Conservation (phyloP, 352 stramenopile genomes). For the Phytophthora rubi region DNA sequence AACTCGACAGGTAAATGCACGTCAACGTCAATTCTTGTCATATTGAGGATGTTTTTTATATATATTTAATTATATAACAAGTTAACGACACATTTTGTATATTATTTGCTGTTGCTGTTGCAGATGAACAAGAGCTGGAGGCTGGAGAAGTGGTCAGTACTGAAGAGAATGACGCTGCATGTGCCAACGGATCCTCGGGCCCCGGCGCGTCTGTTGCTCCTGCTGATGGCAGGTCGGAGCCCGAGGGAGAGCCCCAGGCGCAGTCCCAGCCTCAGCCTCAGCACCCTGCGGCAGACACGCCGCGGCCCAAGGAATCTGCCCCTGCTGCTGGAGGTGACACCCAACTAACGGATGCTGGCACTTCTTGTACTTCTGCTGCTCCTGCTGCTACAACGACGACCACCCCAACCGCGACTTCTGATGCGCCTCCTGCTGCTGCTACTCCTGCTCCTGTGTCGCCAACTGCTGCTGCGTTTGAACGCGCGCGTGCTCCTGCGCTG, state of each 20-base stretch:
- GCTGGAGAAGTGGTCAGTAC: slow-evolving; percentile 69
- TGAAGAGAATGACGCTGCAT: slow-evolving; percentile 37
- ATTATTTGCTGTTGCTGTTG: slow-evolving; percentile 3
- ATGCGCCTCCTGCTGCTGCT: slow-evolving; percentile 4
- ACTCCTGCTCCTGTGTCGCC: slow-evolving; percentile 22
- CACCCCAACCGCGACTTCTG: slow-evolving; percentile 1
- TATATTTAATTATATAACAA: neutral
- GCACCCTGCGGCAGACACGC: slow-evolving; percentile 22
- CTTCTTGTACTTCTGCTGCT: slow-evolving; percentile 36
- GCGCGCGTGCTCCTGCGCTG: slow-evolving; percentile 28
- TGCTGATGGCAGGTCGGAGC: slow-evolving; percentile 29
- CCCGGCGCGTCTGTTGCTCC: slow-evolving; percentile 28
- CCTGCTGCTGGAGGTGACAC: slow-evolving; percentile 30
- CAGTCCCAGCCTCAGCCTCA: slow-evolving; percentile 15
- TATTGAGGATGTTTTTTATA: neutral
- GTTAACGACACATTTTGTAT: neutral
- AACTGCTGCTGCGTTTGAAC: slow-evolving; percentile 34
- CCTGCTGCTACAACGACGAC: slow-evolving; percentile 18
- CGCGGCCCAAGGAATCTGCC: slow-evolving; percentile 24
- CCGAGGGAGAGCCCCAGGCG: slow-evolving; percentile 21
- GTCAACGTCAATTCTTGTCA: slow-evolving; percentile 3
- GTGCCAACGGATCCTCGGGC: slow-evolving; percentile 33
- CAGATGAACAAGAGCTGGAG: slow-evolving; percentile 63
- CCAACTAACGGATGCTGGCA: slow-evolving; percentile 47
- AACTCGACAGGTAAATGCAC: slow-evolving; percentile 59